Evolutionary conservation across 1,284 basidiomycete genomes (phyloP).

Genomic region (Leucoagaricus sp.): DNA sequence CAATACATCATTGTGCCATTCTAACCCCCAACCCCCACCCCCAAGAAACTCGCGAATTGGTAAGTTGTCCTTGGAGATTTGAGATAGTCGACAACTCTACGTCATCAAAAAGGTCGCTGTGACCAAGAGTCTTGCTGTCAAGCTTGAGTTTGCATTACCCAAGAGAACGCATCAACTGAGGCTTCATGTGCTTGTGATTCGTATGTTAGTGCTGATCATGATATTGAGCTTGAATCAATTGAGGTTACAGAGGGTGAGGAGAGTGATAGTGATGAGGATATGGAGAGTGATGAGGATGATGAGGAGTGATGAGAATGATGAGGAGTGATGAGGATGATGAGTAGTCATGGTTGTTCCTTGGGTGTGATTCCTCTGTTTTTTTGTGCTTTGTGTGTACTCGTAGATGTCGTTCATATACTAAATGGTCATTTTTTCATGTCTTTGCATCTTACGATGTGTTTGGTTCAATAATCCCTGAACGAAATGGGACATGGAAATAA

Average conservation of each 20-base stretch:
- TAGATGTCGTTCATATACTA: background rate
- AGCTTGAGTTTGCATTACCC: constrained; percentile 85
- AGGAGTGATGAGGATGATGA: constrained; percentile 50
- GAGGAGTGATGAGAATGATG: too few relatives aligned
- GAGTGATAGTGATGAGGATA: too few relatives aligned
- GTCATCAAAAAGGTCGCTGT: too few relatives aligned
- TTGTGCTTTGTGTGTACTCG: background rate
- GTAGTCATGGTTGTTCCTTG: background rate
- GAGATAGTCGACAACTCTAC: constrained; percentile 68
- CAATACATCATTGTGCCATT: constrained; percentile 88
- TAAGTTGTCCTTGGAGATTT: constrained; percentile 95
- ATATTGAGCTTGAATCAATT: constrained; percentile 78
- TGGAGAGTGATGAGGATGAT: constrained; percentile 77
- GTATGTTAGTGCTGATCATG: constrained; percentile 89
- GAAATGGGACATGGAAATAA: too few relatives aligned
- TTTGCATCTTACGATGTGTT: too few relatives aligned
- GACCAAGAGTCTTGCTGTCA: too few relatives aligned
- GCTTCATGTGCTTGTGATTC: constrained; percentile 94
- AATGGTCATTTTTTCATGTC: too few relatives aligned
- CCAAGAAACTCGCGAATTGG: constrained; percentile 96
- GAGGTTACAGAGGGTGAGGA: constrained; percentile 89
- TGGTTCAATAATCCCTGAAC: too few relatives aligned
- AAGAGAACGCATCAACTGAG: constrained; percentile 85
- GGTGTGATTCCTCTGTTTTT: background rate
- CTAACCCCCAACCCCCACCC: constrained; percentile 85